phyloP scores from a whole-genome alignment of 1,284 basidiomycete genomes.

The Coniferiporia sulphurascens region DNA sequence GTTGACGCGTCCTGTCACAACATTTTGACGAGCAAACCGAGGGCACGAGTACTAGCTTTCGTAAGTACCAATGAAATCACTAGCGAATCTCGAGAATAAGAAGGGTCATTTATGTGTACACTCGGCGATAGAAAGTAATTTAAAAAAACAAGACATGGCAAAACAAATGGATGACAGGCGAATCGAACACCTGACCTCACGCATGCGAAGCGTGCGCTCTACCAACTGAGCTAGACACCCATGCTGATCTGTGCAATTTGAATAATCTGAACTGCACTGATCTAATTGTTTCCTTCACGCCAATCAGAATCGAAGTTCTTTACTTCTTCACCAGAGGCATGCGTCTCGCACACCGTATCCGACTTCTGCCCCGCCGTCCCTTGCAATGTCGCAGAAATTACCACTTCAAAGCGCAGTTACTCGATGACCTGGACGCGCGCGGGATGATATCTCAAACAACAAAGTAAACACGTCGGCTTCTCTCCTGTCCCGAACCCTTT shows the following conservation, averaged over 20 bases:
- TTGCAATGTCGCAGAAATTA: background rate
- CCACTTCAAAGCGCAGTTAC: background rate
- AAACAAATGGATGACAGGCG: background rate
- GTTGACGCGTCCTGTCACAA: background rate
- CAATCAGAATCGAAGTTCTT: no score
- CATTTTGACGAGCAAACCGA: no score
- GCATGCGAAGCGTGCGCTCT: background rate
- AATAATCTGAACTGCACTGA: no score
- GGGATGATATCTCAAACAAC: conserved; percentile 17
- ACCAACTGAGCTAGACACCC: background rate
- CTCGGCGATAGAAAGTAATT: no score
- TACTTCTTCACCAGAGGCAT: background rate
- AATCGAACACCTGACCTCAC: background rate
- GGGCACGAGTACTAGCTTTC: no score
- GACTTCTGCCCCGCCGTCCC: background rate
- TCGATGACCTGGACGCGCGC: conserved; percentile 11
- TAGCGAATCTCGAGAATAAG: no score
- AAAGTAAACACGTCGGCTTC: conserved; percentile 3
- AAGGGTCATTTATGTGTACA: no score
- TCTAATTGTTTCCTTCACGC: background rate
- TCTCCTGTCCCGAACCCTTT: background rate
- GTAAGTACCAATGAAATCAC: no score
- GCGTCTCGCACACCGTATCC: background rate
- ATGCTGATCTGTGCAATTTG: no score
- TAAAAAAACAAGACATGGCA: background rate